These are phyloP conservation scores for Geotrichum candidum DNA, from an alignment of 1,139 yeast species.

Conservation along the genomic window DNA sequence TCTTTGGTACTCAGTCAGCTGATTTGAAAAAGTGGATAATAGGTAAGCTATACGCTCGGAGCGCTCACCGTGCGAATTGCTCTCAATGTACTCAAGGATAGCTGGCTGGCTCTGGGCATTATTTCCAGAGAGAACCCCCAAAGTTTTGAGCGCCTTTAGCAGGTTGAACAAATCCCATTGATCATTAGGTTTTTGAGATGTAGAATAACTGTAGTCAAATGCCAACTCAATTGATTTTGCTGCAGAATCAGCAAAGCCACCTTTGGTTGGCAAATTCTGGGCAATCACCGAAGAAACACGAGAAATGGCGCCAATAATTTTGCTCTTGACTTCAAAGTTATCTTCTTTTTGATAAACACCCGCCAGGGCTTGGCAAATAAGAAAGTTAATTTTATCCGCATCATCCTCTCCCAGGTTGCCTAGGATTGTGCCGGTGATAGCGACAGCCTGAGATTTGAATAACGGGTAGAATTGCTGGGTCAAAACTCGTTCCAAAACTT, in stretches of 20 bases:
- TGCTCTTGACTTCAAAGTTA: constrained; percentile 15
- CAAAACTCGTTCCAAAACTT: constrained; percentile 20
- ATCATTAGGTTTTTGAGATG: constrained; percentile 4
- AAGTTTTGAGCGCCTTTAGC: constrained; percentile 20
- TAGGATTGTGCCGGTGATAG: constrained; percentile 17
- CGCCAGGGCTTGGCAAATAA: neutral
- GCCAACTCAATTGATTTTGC: constrained; percentile 1
- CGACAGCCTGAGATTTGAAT: constrained; percentile 20
- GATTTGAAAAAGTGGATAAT: constrained; percentile 8
- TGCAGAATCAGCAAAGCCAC: neutral
- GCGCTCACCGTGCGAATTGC: neutral
- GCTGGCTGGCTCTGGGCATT: neutral
- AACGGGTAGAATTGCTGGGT: constrained; percentile 22
- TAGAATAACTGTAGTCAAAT: constrained; percentile 8
- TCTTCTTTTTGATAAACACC: constrained; percentile 9
- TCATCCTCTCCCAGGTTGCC: neutral
- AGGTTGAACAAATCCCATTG: constrained; percentile 14
- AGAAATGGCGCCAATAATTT: constrained; percentile 17
- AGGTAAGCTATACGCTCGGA: constrained; percentile 4
- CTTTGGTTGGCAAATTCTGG: neutral
- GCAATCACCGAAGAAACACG: constrained; percentile 18
- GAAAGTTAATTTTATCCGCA: neutral
- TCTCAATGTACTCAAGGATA: neutral
- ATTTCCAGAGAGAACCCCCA: constrained; percentile 21
- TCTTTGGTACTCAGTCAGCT: constrained; percentile 1